phyloP scores from a whole-genome alignment of 2,329 filamentous ascomycete genomes.

The Acephala macrosclerotiorum region DNA sequence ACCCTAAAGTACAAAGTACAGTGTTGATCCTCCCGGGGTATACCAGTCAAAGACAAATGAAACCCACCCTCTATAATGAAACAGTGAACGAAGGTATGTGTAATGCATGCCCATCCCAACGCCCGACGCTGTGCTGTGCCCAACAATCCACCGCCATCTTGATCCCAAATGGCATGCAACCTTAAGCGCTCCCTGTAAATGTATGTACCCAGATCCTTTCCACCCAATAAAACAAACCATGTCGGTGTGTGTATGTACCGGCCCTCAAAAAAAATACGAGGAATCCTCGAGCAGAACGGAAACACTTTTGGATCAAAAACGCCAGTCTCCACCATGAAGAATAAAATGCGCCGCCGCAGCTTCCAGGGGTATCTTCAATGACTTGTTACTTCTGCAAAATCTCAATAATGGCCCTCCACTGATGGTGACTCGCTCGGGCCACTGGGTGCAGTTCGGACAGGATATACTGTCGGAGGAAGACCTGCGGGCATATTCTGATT shows the following conservation, averaged over 20 bases:
- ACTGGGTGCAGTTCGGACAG: background rate
- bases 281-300: background rate
- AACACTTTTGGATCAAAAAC: slow-evolving; percentile 14
- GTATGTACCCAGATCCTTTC: background rate
- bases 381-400: background rate
- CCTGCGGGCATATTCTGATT: background rate
- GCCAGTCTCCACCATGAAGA: background rate
- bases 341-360: slow-evolving; percentile 2
- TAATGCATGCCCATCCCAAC: slow-evolving; percentile 29
- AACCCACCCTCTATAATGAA: slow-evolving; percentile 13
- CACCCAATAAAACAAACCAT: background rate
- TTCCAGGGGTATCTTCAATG: slow-evolving; percentile 4
- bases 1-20: background rate
- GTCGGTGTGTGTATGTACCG: background rate
- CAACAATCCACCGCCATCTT: slow-evolving; percentile 12
- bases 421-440: background rate
- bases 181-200: background rate
- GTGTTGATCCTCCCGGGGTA: slow-evolving; percentile 20
- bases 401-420: background rate
- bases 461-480: background rate
- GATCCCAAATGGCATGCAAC: slow-evolving; percentile 8
- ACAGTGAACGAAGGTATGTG: slow-evolving; percentile 15
- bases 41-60: slow-evolving; percentile 18
- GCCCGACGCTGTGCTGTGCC: slow-evolving; percentile 33
- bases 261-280: background rate